Conservation (phyloP, 345 rosid genomes). For the Ailanthus altissimus region DNA sequence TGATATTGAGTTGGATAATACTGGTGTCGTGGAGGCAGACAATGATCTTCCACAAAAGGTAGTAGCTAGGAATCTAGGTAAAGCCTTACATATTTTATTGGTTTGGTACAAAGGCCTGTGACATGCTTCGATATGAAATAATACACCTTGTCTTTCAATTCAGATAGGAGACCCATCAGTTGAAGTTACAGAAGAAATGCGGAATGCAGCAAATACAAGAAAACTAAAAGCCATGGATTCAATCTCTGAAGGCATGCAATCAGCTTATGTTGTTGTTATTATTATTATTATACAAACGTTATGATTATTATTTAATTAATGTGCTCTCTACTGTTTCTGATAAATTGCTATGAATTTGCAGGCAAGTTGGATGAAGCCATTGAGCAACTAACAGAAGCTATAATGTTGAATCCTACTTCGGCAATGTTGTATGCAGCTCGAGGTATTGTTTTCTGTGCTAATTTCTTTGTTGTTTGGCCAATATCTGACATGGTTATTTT, state of each 20-base stretch:
- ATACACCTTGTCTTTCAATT: slow-evolving; percentile 17
- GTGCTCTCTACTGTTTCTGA: slow-evolving; percentile 13
- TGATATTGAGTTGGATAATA: slow-evolving; percentile 72
- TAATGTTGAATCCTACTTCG: slow-evolving; percentile 71
- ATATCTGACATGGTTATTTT: slow-evolving; percentile 24
- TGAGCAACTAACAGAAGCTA: slow-evolving; percentile 66
- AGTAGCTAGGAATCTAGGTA: not conserved
- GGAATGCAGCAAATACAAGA: slow-evolving; percentile 64
- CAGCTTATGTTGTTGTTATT: not conserved
- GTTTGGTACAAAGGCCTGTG: slow-evolving; percentile 9
- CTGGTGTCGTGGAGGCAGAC: slow-evolving; percentile 71
- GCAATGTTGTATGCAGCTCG: slow-evolving; percentile 80
- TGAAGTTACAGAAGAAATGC: slow-evolving; percentile 71
- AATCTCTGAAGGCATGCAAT: slow-evolving; percentile 55
- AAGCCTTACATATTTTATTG: not conserved
- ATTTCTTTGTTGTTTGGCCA: not conserved
- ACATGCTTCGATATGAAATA: not conserved
- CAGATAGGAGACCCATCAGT: slow-evolving; percentile 73
- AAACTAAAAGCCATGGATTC: slow-evolving; percentile 65
- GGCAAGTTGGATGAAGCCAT: slow-evolving; percentile 62
- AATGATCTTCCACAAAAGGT: slow-evolving; percentile 74
- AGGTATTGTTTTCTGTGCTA: slow-evolving; percentile 38
- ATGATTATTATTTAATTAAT: slow-evolving; percentile 13
- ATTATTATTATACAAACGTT: not conserved
- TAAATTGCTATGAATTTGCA: slow-evolving; percentile 31